Evolutionary conservation across 257 asterid species (phyloP), one percentile per base, ranked within the genome.

Genomic region (Salvia rosmarinus): DNA sequence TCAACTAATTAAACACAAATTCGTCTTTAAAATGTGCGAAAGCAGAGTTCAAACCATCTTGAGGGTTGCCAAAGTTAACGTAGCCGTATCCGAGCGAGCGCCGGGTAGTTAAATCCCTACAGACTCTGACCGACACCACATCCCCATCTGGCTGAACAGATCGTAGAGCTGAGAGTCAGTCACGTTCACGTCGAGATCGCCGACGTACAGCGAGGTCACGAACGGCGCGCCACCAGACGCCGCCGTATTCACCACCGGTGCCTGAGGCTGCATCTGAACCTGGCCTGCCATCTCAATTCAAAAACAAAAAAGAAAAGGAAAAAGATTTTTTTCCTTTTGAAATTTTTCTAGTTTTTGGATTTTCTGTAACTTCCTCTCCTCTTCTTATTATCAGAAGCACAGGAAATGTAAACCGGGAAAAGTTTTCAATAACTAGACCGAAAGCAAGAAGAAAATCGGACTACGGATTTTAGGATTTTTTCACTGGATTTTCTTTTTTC

Each of bases 111-210:
- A 87, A 80, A 75, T 94, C 97, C 84, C 90, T 82, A 62, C 99
- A 94, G 74, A 94, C 89, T 91, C 96, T 88, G 79, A 91, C 96
- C 10, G 99, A 94, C 12, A 89, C 96, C 72, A 94, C 92, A n/a
- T 85, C 96, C 11, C 96, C 57, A 91, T 81, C 88, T 91, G 96
- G 67, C 70, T 83, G 81, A 94, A 94, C 82, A 94, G 83, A 75
- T 93, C 97, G 79, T 86, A 93, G 16, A 93, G 85, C 63, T 93
- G 98, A 25, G 94, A 83, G 71, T 94, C 97, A 8, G 92, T 85
- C 72, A 91, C 96, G 81, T 76, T 86, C 1, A 40, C 72, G 12
- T 94, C 98, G 42, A 94, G 90, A 84, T 94, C 98, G 23, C 98
- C 98, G 2, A 91, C 96, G 57, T 94, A 90, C 37, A 94, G 88